A percentile compares a stretch with the other conserved stretches of the same genome.
These are phyloP conservation scores for Pyricularia grisea DNA, from an alignment of 2,329 filamentous ascomycete species.

Conservation along the genomic window DNA sequence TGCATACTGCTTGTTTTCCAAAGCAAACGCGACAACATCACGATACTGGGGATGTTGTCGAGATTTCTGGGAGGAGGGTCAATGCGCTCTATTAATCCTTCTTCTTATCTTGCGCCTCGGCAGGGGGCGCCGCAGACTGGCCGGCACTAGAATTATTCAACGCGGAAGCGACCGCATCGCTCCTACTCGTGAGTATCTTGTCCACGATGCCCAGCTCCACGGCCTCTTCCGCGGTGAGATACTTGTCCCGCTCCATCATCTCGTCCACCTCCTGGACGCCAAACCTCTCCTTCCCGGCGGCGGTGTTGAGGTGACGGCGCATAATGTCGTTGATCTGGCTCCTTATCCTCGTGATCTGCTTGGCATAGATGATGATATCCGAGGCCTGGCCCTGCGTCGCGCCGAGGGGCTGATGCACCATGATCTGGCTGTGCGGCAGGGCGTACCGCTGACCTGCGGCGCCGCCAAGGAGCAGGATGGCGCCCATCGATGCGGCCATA, in stretches of 20 bases:
- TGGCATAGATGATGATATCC: constrained; percentile 95
- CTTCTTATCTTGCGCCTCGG: constrained; percentile 3
- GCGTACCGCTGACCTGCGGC: constrained; percentile 77
- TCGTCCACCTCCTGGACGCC: constrained; percentile 77
- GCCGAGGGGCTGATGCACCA: constrained; percentile 93
- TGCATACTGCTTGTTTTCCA: not conserved
- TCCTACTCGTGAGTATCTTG: constrained; percentile 65
- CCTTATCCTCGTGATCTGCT: constrained; percentile 84
- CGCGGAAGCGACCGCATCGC: constrained; percentile 19
- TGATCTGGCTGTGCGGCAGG: constrained; percentile 87
- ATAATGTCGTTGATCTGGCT: constrained; percentile 88
- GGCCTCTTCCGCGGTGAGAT: constrained; percentile 82
- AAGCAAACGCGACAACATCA: not conserved
- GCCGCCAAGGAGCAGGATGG: constrained; percentile 77
- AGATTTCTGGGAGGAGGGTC: not conserved
- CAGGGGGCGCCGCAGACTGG: constrained; percentile 12
- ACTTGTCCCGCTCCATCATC: constrained; percentile 95
- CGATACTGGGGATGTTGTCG: not conserved
- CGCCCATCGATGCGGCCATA: constrained; percentile 92
- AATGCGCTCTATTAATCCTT: not conserved
- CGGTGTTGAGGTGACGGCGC: constrained; percentile 70
- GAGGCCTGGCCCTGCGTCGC: constrained; percentile 55
- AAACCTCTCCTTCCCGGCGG: constrained; percentile 66
- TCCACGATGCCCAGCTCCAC: constrained; percentile 87
- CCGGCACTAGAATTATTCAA: constrained; percentile 23